Base-by-base conservation (phyloP, 1,139 yeast species). In the Debaryomycetaceae sp. region DNA sequence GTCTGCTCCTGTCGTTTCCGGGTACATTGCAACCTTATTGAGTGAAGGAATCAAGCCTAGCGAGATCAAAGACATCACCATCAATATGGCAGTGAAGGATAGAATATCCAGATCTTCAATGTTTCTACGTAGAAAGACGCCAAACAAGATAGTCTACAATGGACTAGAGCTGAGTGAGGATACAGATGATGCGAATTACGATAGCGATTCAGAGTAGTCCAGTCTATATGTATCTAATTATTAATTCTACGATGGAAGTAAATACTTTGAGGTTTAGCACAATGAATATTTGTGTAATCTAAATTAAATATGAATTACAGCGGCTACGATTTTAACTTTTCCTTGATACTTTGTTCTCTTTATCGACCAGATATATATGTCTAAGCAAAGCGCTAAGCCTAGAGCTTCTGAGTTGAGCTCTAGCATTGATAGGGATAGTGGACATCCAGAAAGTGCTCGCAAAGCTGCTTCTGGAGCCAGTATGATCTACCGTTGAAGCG, bases 1-100 rank as follows among this genome's bases (percentile, higher is more conserved):
- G 89, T 83, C 96, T 0, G 75, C 96, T 1, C 97, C 97, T 0
- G 72, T 82, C 1, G 86, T 87, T 6, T 74, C 93, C 0, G 97
- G 97, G 0, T 56, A 87, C 36, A 81, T 76, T 2, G 93, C 91
- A 0, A 76, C 81, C 56, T 40, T 65, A 40, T 63, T 89, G 50
- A 82, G 87, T 39, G 66, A 72, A 51, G 96, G 95, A 0, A 67
- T 80, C 5, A 55, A 67, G 0, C 67, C 76, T 0, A 51, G 50
- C 0, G 70, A 72, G 23, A 68, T 82, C 4, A 72, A 68, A 50
- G 53, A 56, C 11, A 65, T 53, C 37, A 57, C 83, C 38, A 65
- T 76, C 13, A 67, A 66, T 0, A 46, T 63, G 47, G 65, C 78
- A 2, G 56, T 69, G 6, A 57, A 59, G 34, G 67, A 65, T 6